A percentile compares a stretch with the other conserved stretches of the same genome.
Evolutionary conservation across 345 rosid species (phyloP).

Genomic region (Camelina sativa): DNA sequence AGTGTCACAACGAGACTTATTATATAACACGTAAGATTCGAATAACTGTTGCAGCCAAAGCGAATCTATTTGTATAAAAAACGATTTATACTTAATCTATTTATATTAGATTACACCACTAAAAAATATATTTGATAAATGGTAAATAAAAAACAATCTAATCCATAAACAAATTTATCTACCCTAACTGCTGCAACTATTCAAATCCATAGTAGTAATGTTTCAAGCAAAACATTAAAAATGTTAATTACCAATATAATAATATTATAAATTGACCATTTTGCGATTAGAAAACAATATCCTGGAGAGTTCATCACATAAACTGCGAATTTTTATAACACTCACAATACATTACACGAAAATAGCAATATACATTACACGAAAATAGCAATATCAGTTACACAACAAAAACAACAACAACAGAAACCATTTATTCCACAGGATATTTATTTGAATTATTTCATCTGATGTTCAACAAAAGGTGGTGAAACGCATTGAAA

Average conservation of each 20-base stretch:
- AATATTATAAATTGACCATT: neutral
- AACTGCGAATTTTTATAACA: neutral
- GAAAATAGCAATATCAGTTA: neutral
- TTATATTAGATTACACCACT: too few species aligned
- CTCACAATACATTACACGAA: neutral
- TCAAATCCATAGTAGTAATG: neutral
- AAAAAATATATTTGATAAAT: too few species aligned
- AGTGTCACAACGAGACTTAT: too few species aligned
- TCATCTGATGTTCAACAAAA: neutral
- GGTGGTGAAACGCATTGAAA: neutral
- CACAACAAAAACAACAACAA: neutral
- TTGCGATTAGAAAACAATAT: neutral
- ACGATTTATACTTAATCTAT: too few species aligned
- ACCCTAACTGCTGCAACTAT: too few species aligned
- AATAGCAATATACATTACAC: neutral
- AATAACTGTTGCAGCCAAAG: too few species aligned
- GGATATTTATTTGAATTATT: neutral
- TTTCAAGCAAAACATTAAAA: neutral
- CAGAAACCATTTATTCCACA: neutral
- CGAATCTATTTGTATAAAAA: too few species aligned
- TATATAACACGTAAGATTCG: too few species aligned
- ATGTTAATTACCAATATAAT: conserved; percentile 47
- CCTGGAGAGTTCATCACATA: neutral
- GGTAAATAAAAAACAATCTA: too few species aligned
- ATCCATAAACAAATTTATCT: too few species aligned